Conservation (phyloP, 208 protist species). For the Phytomonas sp. region DNA sequence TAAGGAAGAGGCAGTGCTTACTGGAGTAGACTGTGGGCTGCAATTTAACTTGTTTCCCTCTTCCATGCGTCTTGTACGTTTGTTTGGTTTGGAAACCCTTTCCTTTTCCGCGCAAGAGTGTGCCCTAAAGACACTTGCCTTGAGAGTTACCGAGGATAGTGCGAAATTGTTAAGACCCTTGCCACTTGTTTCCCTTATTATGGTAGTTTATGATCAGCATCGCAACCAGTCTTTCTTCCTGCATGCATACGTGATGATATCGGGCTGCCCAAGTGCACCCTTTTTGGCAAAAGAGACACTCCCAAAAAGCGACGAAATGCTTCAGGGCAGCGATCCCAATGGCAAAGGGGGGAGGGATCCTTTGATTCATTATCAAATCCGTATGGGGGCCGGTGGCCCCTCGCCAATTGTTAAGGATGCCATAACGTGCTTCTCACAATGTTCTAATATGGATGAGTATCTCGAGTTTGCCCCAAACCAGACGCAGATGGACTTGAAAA, state of each 20-base stretch:
- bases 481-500: conserved; percentile 2
- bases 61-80: conserved; percentile 68
- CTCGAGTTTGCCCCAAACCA: not conserved
- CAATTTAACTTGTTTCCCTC: conserved; percentile 61
- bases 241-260: conserved; percentile 3
- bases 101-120: not conserved
- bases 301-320: not conserved
- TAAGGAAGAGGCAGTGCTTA: conserved; percentile 24
- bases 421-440: not conserved
- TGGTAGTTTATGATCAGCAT: conserved; percentile 49
- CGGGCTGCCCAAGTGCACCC: not conserved
- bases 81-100: conserved; percentile 54
- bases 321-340: not conserved
- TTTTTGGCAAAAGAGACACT: not conserved
- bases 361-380: not conserved
- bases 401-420: not conserved
- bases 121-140: conserved; percentile 4
- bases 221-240: conserved; percentile 25
- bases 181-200: conserved; percentile 26
- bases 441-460: not conserved
- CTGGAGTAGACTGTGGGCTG: conserved; percentile 31
- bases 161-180: conserved; percentile 8
- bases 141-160: conserved; percentile 17
- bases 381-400: not conserved
- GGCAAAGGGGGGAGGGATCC: not conserved